A percentile compares a stretch with the other conserved stretches of the same genome.
These are phyloP conservation scores for Blumeria hordei DNA, from an alignment of 2,329 filamentous ascomycete species.

Conservation along the genomic window DNA sequence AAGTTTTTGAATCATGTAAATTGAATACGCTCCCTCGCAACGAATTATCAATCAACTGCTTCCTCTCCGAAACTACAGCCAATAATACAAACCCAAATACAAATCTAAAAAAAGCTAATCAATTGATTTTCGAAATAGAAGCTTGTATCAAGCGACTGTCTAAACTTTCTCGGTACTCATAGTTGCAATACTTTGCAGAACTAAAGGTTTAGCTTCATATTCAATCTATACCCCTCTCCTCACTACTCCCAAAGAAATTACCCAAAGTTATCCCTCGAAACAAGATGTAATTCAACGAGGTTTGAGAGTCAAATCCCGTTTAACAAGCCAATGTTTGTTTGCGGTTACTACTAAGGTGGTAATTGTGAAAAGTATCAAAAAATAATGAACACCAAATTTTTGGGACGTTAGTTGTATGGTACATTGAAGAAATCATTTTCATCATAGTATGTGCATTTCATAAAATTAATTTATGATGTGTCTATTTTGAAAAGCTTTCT, in stretches of 20 bases:
- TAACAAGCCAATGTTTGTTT: not conserved
- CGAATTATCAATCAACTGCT: not conserved
- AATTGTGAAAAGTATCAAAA: not conserved
- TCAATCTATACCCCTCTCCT: not conserved
- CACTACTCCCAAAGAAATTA: not conserved
- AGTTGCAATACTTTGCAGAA: constrained; percentile 1
- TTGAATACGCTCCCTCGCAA: constrained; percentile 25
- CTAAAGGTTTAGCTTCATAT: not conserved
- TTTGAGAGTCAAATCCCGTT: not conserved
- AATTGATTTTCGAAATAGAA: constrained; percentile 11
- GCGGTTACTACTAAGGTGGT: not conserved
- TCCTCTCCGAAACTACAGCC: not conserved
- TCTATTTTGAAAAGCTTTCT: too few species aligned
- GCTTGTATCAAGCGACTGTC: constrained; percentile 10
- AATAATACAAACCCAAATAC: constrained; percentile 1
- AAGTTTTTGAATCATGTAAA: not conserved
- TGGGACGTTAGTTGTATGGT: not conserved
- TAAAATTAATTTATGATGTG: too few species aligned
- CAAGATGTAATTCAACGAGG: not conserved
- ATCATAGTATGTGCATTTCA: not conserved
- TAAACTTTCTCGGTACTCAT: constrained; percentile 9
- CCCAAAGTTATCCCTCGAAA: not conserved
- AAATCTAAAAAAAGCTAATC: constrained; percentile 8
- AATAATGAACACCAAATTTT: not conserved
- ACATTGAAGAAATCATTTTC: not conserved